Evolutionary conservation across 306 rosid genomes (phyloP), one percentile per base, ranked within the genome.

Genomic region (Lagenaria siceraria): DNA sequence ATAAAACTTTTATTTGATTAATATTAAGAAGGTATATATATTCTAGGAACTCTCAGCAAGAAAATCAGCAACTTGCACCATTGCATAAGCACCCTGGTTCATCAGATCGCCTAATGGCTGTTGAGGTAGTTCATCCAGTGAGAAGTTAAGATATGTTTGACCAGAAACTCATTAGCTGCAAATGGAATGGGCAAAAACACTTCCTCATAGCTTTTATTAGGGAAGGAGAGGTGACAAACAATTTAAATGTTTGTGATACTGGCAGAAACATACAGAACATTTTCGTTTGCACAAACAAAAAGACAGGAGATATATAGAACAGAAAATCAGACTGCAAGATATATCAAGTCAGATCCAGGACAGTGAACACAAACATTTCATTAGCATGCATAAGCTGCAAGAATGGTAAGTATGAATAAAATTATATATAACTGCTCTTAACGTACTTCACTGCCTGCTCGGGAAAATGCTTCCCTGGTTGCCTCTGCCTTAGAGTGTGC

Each of bases 391-490:
- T 69, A 43, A 25, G 56, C 55, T 14, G 40, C 59, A 72, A 17
- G 59, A 71, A 48, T 27, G 24, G 42, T 48, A 72, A 49, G 24
- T 29, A 46, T 43, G 56, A 24, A 70, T 22, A 18, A 72, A 72
- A 18, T 33, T 13, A 72, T 72, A 21, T 55, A 35, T 54, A 75
- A 38, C 8, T 53, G 36, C 31, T 38, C 14, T 54, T 36, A 85
- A 92, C 98, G 82, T 95, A 95, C 98, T 95, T 95, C 56, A 95
- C 98, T 71, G 98, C 98, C 86, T 95, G 98, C 92, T 95, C 98
- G 60, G 97, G 86, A 80, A 95, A 95, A 88, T 95, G 90, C 89
- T 95, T 95, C 84, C 98, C 97, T 31, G 96, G 93, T 82, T 95
- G 98, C 89, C 90, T 92, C 88, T 95, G 98, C 90, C 98, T 78